phyloP scores from a whole-genome alignment of 306 rosid species.

The Gynostemma pentaphyllum region DNA sequence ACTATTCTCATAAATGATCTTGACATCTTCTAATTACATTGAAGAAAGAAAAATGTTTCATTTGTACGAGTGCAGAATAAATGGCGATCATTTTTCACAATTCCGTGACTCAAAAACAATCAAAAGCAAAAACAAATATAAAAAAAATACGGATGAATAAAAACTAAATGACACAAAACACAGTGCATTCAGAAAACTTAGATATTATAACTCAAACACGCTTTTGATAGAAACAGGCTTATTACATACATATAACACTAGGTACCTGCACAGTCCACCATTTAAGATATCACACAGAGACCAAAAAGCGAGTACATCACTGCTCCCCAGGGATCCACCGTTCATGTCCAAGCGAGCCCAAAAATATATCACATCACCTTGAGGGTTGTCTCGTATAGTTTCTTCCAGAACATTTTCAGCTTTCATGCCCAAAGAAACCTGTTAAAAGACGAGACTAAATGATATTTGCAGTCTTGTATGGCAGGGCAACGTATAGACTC shows the following conservation, averaged over 20 bases:
- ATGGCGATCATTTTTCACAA: background rate
- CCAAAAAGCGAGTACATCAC: constrained; percentile 73
- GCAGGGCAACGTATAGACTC: background rate
- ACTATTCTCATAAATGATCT: background rate
- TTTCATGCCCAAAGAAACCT: constrained; percentile 54
- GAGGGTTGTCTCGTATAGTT: constrained; percentile 38
- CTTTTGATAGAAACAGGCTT: background rate
- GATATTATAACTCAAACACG: background rate
- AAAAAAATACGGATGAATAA: background rate
- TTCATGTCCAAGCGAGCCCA: constrained; percentile 68
- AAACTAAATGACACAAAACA: background rate
- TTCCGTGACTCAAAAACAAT: background rate
- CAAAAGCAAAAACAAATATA: background rate
- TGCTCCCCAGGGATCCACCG: constrained; percentile 34
- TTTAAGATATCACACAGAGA: constrained; percentile 84
- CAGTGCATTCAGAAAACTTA: background rate
- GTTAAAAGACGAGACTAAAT: constrained; percentile 26
- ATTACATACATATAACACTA: background rate
- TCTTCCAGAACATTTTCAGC: constrained; percentile 72
- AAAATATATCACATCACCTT: constrained; percentile 75
- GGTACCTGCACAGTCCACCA: constrained; percentile 86
- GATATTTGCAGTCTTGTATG: background rate
- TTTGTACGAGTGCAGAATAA: background rate
- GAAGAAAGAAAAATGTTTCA: background rate
- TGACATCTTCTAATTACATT: background rate